Evolutionary conservation across 352 stramenopile species (phyloP), one percentile per base, ranked within the genome.

Genomic region (Phytophthora hibernalis): DNA sequence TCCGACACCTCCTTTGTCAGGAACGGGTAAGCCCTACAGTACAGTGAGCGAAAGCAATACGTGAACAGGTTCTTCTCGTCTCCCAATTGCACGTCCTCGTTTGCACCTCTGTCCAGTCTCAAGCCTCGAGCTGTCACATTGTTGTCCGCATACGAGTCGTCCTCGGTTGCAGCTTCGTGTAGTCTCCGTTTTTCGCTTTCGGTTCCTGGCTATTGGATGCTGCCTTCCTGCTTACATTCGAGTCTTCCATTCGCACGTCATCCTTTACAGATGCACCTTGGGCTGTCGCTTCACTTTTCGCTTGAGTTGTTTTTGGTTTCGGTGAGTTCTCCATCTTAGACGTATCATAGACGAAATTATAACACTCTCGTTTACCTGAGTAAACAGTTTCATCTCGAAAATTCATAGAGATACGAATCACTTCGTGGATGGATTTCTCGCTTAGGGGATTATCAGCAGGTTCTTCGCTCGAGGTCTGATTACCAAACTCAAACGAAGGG

Each of bases 341-440:
- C 16, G 44, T 49, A 12, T 20, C 15, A 63, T 56, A 63, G 26
- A 63, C 42, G 45, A 63, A 63, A 33, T 45, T 30, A 16, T 21
- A 43, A 16, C 37, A 21, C 1, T 43, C 16, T 20, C 16, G 1
- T 18, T 15, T 5, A 20, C 37, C 1, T 15, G 16, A 11, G 18
- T 9, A 28, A 38, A 38, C 9, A 26, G 8, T 20, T 62, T 21
- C 45, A n/a, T 65, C 54, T 51, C 43, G 40, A 30, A 65, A 15
- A 54, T 55, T 61, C 54, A 71, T 65, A 40, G 61, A 71, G 22
- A 71, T 57, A n/a, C 48, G 48, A 30, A 65, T 60, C 8, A 71
- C n/a, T 13, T 65, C 50, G 8, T 40, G 21, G 47, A 45, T 20
- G 16, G 15, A 12, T 33, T 40, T 52, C 6, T 35, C 47, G 21